Base-by-base conservation (phyloP, 2,329 filamentous ascomycete species). In the Nemania serpens region DNA sequence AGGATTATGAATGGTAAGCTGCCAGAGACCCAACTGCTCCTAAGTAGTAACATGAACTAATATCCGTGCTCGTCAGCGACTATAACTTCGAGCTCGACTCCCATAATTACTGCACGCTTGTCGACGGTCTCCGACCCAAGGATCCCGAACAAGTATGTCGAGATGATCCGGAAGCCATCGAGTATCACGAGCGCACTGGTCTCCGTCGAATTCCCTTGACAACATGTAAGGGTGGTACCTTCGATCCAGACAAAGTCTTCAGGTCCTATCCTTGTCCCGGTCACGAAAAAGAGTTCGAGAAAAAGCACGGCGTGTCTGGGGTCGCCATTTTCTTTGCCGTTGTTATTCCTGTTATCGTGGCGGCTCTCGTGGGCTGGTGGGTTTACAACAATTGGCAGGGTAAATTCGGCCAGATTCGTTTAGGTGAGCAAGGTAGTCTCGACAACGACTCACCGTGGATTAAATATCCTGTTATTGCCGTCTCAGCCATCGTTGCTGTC, bases 141-240 rank as follows among this genome's bases (percentile, higher is more conserved):
- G 77, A 81, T 33, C 79, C 79, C 9, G 71, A 77, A 59, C 76
- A 82, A 60, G 82, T 78, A 76, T 87, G 84, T 74, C 74, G 75
- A 54, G 78, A 81, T 50, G 76, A 97, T 69, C 86, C 90, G 1
- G 85, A 90, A 29, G 83, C 79, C n/a, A 77, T 86, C 33, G 88
- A 95, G 71, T 99, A 90, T 79, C 95, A 87, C 78, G 87, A 93
- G 65, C 88, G 91, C 5, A 95, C 91, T 0, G 93, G 93, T 48
- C 98, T 96, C 79, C 90, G 95, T 53, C 88, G 89, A 59, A 91
- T 99, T 59, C 94, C 93, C 0, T 84, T 97, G 50, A 93, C 92
- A 0, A 98, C 93, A 0, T 99, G 96, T 75, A 66, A 83, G 45
- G 91, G 88, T 37, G 95, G 94, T 43, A 47, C 39, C 3, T 77